Base-by-base conservation (phyloP, 2,329 filamentous ascomycete genomes). In the Myriangium duriaei region DNA sequence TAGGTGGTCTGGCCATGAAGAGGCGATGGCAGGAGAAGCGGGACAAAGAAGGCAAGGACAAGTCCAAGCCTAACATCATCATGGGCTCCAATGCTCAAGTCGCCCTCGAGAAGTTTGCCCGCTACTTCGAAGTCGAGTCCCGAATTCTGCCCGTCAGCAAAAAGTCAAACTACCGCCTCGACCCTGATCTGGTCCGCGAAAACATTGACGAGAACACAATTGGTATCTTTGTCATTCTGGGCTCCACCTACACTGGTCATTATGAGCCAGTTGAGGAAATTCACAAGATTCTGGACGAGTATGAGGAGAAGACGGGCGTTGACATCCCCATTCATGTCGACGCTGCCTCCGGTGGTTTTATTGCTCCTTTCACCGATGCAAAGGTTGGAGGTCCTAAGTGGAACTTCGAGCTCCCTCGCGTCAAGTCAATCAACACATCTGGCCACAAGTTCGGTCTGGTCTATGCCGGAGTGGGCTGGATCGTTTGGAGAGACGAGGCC, bases 141-240 rank as follows among this genome's bases (percentile, higher is more conserved):
- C 66, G 71, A 32, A 79, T 79, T 41, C 57, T 77, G 34, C 75
- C 71, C 12, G 78, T 79, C 9, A 75, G 66, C 36, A 64, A 69
- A 46, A 68, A 73, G 51, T 77, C 72, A 41, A 62, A 68, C 5
- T 79, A 67, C 51, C 62, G 75, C 19, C 63, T 83, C 5, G 76
- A 83, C 46, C 72, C 78, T 0, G 64, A 72, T 3, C 57, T 76
- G 16, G 74, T 82, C 1, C 72, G 69, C 49, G 54, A 81, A 48
- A 78, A 79, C 45, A 68, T 83, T 21, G 78, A 84, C 44, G 79
- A 83, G 57, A 83, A 83, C 47, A 84, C 79, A 0, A 82, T 84
- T 47, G 79, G 79, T n/a, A 62, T 84, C 0, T 83, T 81, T 49
- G 74, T 79, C 1, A 83, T 83, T 37, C 51, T 84, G 4, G 79